Evolutionary conservation across 2,329 filamentous ascomycete species (phyloP).

Genomic region (Colletotrichum coccodes): DNA sequence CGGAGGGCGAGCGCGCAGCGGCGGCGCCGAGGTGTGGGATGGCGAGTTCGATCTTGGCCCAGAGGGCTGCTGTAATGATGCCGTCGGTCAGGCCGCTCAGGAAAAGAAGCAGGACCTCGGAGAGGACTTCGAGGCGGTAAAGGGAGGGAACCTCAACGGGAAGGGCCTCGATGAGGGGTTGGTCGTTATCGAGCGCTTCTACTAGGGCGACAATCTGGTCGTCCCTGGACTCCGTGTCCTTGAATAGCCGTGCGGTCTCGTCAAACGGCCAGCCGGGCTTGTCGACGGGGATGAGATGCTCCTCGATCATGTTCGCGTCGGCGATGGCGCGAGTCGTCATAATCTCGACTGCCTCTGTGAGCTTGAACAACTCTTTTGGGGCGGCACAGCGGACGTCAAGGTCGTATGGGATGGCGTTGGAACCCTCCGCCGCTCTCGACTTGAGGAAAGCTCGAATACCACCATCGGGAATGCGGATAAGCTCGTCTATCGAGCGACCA

Average conservation of each 20-base stretch:
- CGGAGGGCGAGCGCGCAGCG: slow-evolving; percentile 28
- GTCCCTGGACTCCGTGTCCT: slow-evolving; percentile 40
- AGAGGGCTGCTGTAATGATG: slow-evolving; percentile 76
- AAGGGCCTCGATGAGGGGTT: slow-evolving; percentile 69
- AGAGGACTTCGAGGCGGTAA: slow-evolving; percentile 78
- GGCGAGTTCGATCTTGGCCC: slow-evolving; percentile 73
- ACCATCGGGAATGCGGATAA: slow-evolving; percentile 86
- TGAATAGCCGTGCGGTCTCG: slow-evolving; percentile 44
- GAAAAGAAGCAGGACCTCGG: slow-evolving; percentile 79
- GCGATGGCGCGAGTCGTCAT: slow-evolving; percentile 67
- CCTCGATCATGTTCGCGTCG: slow-evolving; percentile 70
- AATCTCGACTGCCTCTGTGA: slow-evolving; percentile 81
- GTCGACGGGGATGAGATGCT: slow-evolving; percentile 60
- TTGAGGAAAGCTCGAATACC: slow-evolving; percentile 70
- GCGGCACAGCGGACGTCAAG: slow-evolving; percentile 78
- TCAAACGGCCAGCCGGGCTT: slow-evolving; percentile 70
- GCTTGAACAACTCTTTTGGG: slow-evolving; percentile 86
- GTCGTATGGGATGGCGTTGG: slow-evolving; percentile 63
- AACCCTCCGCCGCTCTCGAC: slow-evolving; percentile 43
- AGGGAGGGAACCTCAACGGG: slow-evolving; percentile 70
- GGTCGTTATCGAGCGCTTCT: slow-evolving; percentile 79
- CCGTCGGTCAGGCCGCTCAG: slow-evolving; percentile 81
- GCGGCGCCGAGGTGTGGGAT: slow-evolving; percentile 54
- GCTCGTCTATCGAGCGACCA: slow-evolving; percentile 85
- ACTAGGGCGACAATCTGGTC: slow-evolving; percentile 52